Conservation (phyloP, 768 basidiomycete genomes). For the Macrolepiota dolichaula region DNA sequence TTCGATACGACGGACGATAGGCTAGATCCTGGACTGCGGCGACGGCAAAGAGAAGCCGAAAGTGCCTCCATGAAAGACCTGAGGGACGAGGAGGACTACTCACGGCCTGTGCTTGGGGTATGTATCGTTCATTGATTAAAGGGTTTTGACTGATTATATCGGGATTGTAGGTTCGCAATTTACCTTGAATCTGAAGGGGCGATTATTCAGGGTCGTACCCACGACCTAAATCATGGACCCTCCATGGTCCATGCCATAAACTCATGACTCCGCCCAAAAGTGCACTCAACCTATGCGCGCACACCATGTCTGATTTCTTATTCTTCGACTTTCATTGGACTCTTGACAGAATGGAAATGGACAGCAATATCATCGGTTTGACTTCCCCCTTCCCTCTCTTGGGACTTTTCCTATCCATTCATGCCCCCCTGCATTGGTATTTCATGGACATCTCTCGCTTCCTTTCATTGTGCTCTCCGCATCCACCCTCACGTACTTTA, state of each 20-base stretch:
- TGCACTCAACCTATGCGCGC: background rate
- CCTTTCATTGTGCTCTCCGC: background rate
- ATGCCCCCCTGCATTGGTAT: background rate
- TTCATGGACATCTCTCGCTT: background rate
- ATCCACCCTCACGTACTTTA: background rate
- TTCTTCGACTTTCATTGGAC: background rate
- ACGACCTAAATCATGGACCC: background rate
- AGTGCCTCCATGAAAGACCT: conserved; percentile 27
- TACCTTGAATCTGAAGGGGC: conserved; percentile 35
- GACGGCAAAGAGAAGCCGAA: conserved; percentile 28
- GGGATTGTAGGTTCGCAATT: conserved; percentile 47
- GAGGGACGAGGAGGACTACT: conserved; percentile 56
- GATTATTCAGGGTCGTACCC: conserved; percentile 19
- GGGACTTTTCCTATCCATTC: background rate
- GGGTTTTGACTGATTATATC: background rate
- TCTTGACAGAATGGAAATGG: background rate
- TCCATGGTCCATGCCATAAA: background rate
- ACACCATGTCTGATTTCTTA: background rate
- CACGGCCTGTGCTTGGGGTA: conserved; percentile 52
- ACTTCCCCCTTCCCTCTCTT: background rate
- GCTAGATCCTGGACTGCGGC: conserved; percentile 41
- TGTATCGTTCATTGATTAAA: conserved; percentile 18
- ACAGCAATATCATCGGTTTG: background rate
- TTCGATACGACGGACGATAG: conserved; percentile 37
- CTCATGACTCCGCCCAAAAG: background rate